Percentiles rank a stretch among this genome's conserved stretches.
phyloP scores from a whole-genome alignment of 164 flowering plant species.

The Magnolia officinalis region DNA sequence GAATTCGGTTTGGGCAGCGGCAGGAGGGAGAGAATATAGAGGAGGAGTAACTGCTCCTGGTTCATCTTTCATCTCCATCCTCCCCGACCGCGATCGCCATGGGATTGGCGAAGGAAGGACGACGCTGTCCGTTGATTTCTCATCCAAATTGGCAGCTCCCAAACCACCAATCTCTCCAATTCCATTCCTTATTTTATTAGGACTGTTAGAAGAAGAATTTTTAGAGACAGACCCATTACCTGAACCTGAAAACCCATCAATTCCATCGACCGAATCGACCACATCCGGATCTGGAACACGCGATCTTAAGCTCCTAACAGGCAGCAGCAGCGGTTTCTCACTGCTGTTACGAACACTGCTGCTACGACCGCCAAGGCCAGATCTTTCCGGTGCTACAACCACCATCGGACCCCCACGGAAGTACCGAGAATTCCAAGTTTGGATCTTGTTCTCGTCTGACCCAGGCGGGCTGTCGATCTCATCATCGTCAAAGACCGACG shows the following conservation, averaged over 20 bases:
- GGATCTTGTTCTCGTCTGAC: slow-evolving; percentile 48
- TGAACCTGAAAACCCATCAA: slow-evolving; percentile 14
- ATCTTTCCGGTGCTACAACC: slow-evolving; percentile 45
- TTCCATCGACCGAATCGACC: slow-evolving; percentile 20
- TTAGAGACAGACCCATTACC: slow-evolving; percentile 28
- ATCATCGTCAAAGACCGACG: slow-evolving; percentile 79
- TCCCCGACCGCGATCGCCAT: slow-evolving; percentile 80
- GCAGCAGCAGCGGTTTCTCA: slow-evolving; percentile 63
- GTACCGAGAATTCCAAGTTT: slow-evolving; percentile 72
- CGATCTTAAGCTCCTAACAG: slow-evolving; percentile 79
- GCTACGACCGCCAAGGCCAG: slow-evolving; percentile 34
- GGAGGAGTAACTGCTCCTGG: slow-evolving; percentile 15
- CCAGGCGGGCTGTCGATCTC: slow-evolving; percentile 44
- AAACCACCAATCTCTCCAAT: slow-evolving; percentile 26
- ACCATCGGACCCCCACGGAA: slow-evolving; percentile 50
- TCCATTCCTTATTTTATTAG: slow-evolving; percentile 9
- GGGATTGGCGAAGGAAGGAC: slow-evolving; percentile 87
- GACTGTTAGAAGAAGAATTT: slow-evolving; percentile 4
- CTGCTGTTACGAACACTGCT: slow-evolving; percentile 12
- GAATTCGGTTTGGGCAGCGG: slow-evolving; percentile 33
- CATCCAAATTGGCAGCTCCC: slow-evolving; percentile 25
- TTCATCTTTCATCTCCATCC: slow-evolving; percentile 51
- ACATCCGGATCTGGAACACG: slow-evolving; percentile 33
- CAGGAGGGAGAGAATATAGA: slow-evolving; percentile 23
- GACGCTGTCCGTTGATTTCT: slow-evolving; percentile 34